phyloP scores from a whole-genome alignment of 2,329 filamentous ascomycete species.

The Pseudogymnoascus sp. region DNA sequence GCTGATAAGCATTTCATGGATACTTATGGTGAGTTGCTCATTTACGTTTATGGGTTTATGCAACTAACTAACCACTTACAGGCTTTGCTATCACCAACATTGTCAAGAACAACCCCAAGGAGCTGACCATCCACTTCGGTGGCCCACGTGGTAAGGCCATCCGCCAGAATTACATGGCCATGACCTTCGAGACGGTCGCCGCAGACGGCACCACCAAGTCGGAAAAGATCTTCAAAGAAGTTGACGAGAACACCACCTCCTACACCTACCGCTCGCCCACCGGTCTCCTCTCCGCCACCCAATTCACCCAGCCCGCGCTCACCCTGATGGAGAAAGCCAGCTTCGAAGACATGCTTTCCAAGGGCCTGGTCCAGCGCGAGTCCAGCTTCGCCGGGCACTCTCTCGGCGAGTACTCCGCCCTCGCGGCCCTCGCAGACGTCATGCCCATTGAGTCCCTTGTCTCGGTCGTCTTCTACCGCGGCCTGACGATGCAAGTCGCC shows the following conservation, averaged over 20 bases:
- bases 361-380: constrained; percentile 90
- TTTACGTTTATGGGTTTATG: constrained; percentile 10
- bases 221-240: constrained; percentile 99
- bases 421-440: constrained; percentile 92
- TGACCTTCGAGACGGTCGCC: constrained; percentile 98
- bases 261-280: constrained; percentile 97
- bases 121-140: constrained; percentile 96
- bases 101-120: constrained; percentile 98
- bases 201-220: constrained; percentile 90
- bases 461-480: constrained; percentile 98
- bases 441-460: constrained; percentile 99
- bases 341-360: constrained; percentile 97
- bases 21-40: constrained; percentile 70
- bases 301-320: constrained; percentile 95
- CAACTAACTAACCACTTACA: constrained; percentile 30
- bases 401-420: constrained; percentile 93
- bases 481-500: constrained; percentile 97
- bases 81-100: constrained; percentile 97
- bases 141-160: constrained; percentile 95
- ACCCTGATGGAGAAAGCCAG: constrained; percentile 99
- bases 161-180: constrained; percentile 97
- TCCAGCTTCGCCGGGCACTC: constrained; percentile 98
- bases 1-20: constrained; percentile 98
- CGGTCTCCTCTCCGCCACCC: constrained; percentile 88
- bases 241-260: constrained; percentile 82